phyloP scores from a whole-genome alignment of 768 basidiomycete genomes.

The Leccinum boreale region DNA sequence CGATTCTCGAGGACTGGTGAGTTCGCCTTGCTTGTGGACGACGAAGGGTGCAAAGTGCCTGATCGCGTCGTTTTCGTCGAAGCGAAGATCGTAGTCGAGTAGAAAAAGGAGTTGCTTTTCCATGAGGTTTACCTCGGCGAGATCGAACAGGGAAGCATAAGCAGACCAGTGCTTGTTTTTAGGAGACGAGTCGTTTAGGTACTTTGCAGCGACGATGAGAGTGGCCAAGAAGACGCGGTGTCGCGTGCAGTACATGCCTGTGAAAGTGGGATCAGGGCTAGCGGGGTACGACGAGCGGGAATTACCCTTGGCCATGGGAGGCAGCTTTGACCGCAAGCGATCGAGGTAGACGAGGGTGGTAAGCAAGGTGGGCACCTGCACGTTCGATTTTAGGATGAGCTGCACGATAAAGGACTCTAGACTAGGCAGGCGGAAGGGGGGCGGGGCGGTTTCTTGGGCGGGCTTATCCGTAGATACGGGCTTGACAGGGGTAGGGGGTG shows the following conservation, averaged over 20 bases:
- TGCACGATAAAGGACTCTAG: slow-evolving; percentile 83
- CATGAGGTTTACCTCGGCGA: slow-evolving; percentile 89
- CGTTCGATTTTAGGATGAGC: slow-evolving; percentile 77
- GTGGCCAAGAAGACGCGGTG: slow-evolving; percentile 96
- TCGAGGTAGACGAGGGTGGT: slow-evolving; percentile 91
- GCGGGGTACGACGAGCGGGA: slow-evolving; percentile 10
- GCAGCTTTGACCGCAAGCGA: slow-evolving; percentile 76
- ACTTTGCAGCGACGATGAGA: slow-evolving; percentile 94
- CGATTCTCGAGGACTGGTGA: slow-evolving; percentile 36
- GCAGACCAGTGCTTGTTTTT: slow-evolving; percentile 93
- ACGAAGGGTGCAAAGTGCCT: slow-evolving; percentile 69
- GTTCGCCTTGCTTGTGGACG: slow-evolving; percentile 18
- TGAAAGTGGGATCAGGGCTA: slow-evolving; percentile 7
- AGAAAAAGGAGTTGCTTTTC: slow-evolving; percentile 93
- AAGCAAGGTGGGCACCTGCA: slow-evolving; percentile 87
- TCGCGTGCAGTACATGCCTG: slow-evolving; percentile 83
- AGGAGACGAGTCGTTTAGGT: slow-evolving; percentile 93
- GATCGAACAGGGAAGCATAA: slow-evolving; percentile 74
- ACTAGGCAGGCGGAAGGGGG: slow-evolving; percentile 46
- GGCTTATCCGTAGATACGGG: slow-evolving; percentile 34
- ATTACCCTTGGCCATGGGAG: slow-evolving; percentile 80
- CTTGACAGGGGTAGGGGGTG: slow-evolving; percentile 65
- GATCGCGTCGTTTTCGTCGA: slow-evolving; percentile 80
- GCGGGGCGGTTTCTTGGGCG: slow-evolving; percentile 25
- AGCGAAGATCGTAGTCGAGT: slow-evolving; percentile 89